phyloP scores from a whole-genome alignment of 2,329 filamentous ascomycete genomes.

The Boeremia exigua region DNA sequence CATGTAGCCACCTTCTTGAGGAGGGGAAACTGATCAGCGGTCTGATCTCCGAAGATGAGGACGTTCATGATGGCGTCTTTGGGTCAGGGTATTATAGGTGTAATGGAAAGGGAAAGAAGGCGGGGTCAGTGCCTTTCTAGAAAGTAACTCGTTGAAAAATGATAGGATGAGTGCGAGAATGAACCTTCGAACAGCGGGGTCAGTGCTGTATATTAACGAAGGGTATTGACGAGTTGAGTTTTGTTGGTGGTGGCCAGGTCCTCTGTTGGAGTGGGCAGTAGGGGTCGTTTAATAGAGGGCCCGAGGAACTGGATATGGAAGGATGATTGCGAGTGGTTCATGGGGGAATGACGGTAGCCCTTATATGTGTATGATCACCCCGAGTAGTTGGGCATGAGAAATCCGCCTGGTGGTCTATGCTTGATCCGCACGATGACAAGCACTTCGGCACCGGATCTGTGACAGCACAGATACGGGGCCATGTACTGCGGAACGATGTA shows the following conservation, averaged over 20 bases:
- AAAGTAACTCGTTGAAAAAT: slow-evolving; percentile 8
- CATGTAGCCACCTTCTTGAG: slow-evolving; percentile 58
- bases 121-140: slow-evolving; percentile 11
- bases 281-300: slow-evolving; percentile 25
- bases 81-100: slow-evolving; percentile 34
- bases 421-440: slow-evolving; percentile 46
- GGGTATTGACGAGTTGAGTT: slow-evolving; percentile 8
- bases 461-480: slow-evolving; percentile 46
- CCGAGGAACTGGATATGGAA: slow-evolving; percentile 36
- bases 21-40: slow-evolving; percentile 69
- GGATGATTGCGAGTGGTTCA: slow-evolving; percentile 26
- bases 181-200: slow-evolving; percentile 14
- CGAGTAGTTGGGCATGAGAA: slow-evolving; percentile 32
- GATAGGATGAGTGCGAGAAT: neutral
- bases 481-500: slow-evolving; percentile 49
- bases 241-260: slow-evolving; percentile 1
- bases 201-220: slow-evolving; percentile 23
- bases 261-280: slow-evolving; percentile 18
- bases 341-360: slow-evolving; percentile 36
- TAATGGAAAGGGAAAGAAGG: slow-evolving; percentile 19
- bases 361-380: slow-evolving; percentile 46
- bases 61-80: slow-evolving; percentile 50
- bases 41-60: slow-evolving; percentile 75
- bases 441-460: slow-evolving; percentile 47
- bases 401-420: slow-evolving; percentile 36